Conservation (phyloP, 192 early-diverging fungal genomes). For the Chytriomyces sp. region DNA sequence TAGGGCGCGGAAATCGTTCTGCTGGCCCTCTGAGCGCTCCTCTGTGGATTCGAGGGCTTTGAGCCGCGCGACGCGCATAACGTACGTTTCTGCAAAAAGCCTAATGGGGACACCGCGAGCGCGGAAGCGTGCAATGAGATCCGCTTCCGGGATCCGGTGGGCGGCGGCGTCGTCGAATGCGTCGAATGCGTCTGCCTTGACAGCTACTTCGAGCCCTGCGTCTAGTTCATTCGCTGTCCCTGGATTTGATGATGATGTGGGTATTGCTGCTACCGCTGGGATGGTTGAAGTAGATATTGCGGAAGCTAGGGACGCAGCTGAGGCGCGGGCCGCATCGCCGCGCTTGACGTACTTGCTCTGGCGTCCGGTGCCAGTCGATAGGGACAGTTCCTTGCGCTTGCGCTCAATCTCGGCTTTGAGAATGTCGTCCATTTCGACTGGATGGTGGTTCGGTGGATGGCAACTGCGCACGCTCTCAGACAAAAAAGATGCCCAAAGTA, state of each 20-base stretch:
- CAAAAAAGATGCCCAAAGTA: conserved; percentile 55
- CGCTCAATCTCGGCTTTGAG: conserved; percentile 65
- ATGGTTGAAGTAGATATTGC: background rate
- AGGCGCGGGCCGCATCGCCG: conserved; percentile 60
- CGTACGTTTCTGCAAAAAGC: conserved; percentile 88
- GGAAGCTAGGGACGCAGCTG: conserved; percentile 10
- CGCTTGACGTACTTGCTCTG: conserved; percentile 82
- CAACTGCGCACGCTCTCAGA: background rate
- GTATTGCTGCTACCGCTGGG: conserved; percentile 6
- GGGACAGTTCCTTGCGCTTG: conserved; percentile 64
- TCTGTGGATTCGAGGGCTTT: conserved; percentile 80
- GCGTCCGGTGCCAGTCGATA: conserved; percentile 14
- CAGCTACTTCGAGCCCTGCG: background rate
- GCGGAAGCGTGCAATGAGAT: conserved; percentile 79
- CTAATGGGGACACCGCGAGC: conserved; percentile 87
- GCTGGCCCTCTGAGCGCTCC: conserved; percentile 76
- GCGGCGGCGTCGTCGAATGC: conserved; percentile 31
- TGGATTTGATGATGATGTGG: background rate
- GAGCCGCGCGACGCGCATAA: conserved; percentile 76
- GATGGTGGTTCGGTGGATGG: no score
- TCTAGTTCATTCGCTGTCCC: background rate
- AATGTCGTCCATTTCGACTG: no score
- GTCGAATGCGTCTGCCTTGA: conserved; percentile 34
- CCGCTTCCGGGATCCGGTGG: conserved; percentile 69
- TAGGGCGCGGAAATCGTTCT: conserved; percentile 87